Conservation (phyloP, 441 rosid species). For the Brassica hybrid region DNA sequence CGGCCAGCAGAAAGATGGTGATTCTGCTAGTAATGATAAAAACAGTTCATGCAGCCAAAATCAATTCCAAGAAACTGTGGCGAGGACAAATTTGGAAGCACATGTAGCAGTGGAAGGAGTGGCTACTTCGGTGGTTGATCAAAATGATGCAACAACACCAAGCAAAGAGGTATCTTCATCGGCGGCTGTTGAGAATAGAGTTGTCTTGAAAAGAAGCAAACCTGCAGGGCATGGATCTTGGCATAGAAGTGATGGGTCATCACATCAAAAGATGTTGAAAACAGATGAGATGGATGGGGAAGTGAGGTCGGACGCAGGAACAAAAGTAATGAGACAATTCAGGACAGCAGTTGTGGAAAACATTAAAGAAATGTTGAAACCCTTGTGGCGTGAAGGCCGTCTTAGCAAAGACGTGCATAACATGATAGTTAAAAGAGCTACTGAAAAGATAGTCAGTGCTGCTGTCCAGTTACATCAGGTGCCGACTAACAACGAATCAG, state of each 20-base stretch:
- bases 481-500: constrained; percentile 58
- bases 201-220: constrained; percentile 44
- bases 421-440: constrained; percentile 72
- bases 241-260: constrained; percentile 47
- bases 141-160: constrained; percentile 47
- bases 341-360: constrained; percentile 68
- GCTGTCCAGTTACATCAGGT: constrained; percentile 64
- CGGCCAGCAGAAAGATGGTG: constrained; percentile 43
- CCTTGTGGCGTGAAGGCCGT: constrained; percentile 83
- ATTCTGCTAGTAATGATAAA: constrained; percentile 54
- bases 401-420: constrained; percentile 86
- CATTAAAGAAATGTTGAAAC: constrained; percentile 76
- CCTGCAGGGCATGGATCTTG: constrained; percentile 46
- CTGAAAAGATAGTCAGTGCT: constrained; percentile 74
- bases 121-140: constrained; percentile 59
- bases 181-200: constrained; percentile 48
- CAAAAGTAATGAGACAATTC: constrained; percentile 60
- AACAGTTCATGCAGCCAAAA: constrained; percentile 51
- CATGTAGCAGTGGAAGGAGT: constrained; percentile 51
- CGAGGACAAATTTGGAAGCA: constrained; percentile 41
- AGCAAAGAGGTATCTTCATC: constrained; percentile 60
- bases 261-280: constrained; percentile 44
- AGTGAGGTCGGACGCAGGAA: constrained; percentile 52
- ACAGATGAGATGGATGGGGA: constrained; percentile 52
- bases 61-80: constrained; percentile 48